Evolutionary conservation across 306 rosid genomes (phyloP), one percentile per base, ranked within the genome.

Genomic region (Begonia peltatifolia): DNA sequence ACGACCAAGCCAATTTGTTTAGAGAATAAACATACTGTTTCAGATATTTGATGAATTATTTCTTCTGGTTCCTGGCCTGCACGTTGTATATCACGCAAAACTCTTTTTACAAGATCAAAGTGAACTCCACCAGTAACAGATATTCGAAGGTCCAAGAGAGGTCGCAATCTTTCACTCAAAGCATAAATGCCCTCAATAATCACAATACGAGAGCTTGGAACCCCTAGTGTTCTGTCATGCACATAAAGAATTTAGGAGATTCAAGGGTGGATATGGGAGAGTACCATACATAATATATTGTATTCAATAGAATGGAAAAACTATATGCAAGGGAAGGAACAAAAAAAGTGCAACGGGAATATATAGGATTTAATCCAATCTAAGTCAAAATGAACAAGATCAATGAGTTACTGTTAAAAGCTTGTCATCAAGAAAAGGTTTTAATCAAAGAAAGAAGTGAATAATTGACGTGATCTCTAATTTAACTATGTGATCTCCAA

Each of bases 1-100:
- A 44, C 41, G 54, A 22, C 50, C 30, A 47, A 68, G 63, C 13
- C 53, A 23, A 36, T 42, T 55, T 49, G 54, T 63, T 16, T 57
- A 50, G 46, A 63, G 8, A 30, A 30, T 7, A 2, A 30, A 30
- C 3, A 30, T 58, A 92, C 99, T 71, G 96, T 92, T 74, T 86
- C 99, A 48, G 99, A 92, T 78, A 92, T 92, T 81, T 92, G 99
- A 72, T 86, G 88, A 68, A 92, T 92, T 48, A 92, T 92, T 83
- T 92, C 99, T 86, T 92, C 93, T 42, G 99, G 99, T 68, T 86
- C 88, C 72, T 86, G 99, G 60, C 95, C 93, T 60, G 99, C 99
- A 44, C 99, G 87, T 61, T 92, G 96, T 59, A 92, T 81, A 67
- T 92, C 99, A 52, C 99, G 86, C 55, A 92, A 75, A 54, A 92